Conservation (phyloP, 257 asterid genomes). For the Nicotiana sylvestris region DNA sequence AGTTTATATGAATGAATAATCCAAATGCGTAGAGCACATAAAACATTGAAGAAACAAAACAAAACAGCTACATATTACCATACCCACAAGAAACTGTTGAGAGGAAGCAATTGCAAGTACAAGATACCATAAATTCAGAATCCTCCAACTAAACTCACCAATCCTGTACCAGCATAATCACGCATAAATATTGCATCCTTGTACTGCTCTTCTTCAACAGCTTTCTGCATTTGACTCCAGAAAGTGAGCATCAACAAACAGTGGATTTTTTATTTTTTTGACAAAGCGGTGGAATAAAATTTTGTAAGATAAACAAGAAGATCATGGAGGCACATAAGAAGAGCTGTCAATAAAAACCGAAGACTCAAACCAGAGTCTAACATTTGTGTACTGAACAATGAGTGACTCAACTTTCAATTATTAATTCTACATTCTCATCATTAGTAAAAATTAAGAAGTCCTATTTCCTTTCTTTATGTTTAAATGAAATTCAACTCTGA, state of each 20-base stretch:
- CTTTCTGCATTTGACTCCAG: slow-evolving; percentile 55
- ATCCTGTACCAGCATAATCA: slow-evolving; percentile 84
- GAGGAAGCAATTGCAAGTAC: not conserved
- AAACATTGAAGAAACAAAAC: not conserved
- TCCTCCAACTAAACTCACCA: slow-evolving; percentile 51
- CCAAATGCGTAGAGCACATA: not conserved
- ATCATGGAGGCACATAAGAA: not conserved
- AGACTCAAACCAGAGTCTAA: not conserved
- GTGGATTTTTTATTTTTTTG: too few relatives aligned
- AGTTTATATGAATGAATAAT: not conserved
- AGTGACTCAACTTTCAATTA: not conserved
- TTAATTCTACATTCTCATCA: not conserved
- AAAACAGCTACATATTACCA: not conserved
- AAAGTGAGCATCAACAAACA: not conserved
- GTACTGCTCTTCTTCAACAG: slow-evolving; percentile 70
- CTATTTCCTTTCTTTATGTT: not conserved
- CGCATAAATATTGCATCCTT: slow-evolving; percentile 82
- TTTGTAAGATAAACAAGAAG: not conserved
- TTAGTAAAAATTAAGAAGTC: not conserved
- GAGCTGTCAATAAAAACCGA: not conserved
- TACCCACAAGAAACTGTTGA: not conserved
- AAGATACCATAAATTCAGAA: not conserved
- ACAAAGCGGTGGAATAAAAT: not conserved
- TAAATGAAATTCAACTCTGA: not conserved
- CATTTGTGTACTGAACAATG: not conserved